Percentiles rank a stretch among this genome's conserved stretches.
These are phyloP conservation scores for Senecio squalidus DNA, from an alignment of 140 eudicot genomes.

Conservation along the genomic window DNA sequence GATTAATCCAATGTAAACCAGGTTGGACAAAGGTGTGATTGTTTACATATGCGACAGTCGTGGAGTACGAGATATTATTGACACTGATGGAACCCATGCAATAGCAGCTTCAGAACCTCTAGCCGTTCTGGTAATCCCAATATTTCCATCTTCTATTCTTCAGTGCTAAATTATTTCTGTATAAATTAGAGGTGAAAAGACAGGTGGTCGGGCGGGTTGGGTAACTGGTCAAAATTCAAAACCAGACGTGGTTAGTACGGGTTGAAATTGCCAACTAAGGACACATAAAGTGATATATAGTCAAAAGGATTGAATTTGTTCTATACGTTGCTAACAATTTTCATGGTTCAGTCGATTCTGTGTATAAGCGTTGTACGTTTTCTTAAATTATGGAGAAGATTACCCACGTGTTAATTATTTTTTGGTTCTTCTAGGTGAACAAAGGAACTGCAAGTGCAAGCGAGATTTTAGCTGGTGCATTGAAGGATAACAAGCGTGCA, in stretches of 20 bases:
- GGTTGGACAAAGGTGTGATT: constrained; percentile 96
- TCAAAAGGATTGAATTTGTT: too few species aligned
- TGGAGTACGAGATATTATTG: constrained; percentile 93
- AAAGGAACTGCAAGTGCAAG: constrained; percentile 99
- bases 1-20: constrained; percentile 22
- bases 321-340: too few species aligned
- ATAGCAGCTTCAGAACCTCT: constrained; percentile 90
- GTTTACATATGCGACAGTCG: constrained; percentile 95
- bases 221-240: background rate
- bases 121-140: constrained; percentile 73
- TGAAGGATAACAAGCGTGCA: constrained; percentile 95
- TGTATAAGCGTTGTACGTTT: too few species aligned
- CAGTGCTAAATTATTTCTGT: background rate
- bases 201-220: background rate
- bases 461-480: constrained; percentile 94
- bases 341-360: too few species aligned
- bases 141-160: constrained; percentile 1
- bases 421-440: constrained; percentile 56
- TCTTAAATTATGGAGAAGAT: too few species aligned
- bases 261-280: too few species aligned
- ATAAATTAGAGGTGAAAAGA: background rate
- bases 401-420: background rate
- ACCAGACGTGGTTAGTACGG: background rate
- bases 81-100: constrained; percentile 90
- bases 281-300: too few species aligned